phyloP scores from a whole-genome alignment of 2,329 filamentous ascomycete genomes.

The Penicillium sp. region DNA sequence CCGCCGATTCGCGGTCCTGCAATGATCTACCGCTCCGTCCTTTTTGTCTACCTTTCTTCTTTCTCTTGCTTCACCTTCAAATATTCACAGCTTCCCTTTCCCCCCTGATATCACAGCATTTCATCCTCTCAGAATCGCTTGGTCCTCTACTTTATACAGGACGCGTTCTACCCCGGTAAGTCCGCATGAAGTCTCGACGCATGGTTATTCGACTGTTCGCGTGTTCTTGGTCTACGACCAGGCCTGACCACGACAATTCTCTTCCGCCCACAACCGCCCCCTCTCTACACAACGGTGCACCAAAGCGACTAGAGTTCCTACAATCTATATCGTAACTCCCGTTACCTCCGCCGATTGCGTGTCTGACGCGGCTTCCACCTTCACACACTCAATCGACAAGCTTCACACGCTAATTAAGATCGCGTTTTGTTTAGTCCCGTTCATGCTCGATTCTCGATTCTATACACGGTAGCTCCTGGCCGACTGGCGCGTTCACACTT shows the following conservation, averaged over 20 bases:
- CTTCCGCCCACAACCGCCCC: neutral
- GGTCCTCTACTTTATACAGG: neutral
- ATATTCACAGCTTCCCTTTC: neutral
- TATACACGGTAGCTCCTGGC: constrained; percentile 21
- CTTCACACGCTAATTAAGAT: constrained; percentile 16
- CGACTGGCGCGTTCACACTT: constrained; percentile 24
- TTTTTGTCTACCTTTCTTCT: constrained; percentile 29
- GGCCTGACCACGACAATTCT: constrained; percentile 2
- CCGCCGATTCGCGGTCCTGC: constrained; percentile 25
- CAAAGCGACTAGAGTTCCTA: neutral
- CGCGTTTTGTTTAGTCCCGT: constrained; percentile 16
- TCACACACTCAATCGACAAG: neutral
- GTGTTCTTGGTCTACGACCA: constrained; percentile 5
- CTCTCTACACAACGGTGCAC: neutral
- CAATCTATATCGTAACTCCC: neutral
- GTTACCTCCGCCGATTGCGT: neutral
- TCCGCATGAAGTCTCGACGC: constrained; percentile 1
- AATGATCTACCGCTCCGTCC: constrained; percentile 38
- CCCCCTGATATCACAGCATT: neutral
- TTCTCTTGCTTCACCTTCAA: constrained; percentile 13
- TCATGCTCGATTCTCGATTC: constrained; percentile 17
- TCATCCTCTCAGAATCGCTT: neutral
- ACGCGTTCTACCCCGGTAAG: constrained; percentile 14
- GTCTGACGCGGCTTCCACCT: constrained; percentile 3
- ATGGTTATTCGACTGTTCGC: constrained; percentile 2